Evolutionary conservation across 2,329 filamentous ascomycete genomes (phyloP).

Genomic region (Nemania serpens): DNA sequence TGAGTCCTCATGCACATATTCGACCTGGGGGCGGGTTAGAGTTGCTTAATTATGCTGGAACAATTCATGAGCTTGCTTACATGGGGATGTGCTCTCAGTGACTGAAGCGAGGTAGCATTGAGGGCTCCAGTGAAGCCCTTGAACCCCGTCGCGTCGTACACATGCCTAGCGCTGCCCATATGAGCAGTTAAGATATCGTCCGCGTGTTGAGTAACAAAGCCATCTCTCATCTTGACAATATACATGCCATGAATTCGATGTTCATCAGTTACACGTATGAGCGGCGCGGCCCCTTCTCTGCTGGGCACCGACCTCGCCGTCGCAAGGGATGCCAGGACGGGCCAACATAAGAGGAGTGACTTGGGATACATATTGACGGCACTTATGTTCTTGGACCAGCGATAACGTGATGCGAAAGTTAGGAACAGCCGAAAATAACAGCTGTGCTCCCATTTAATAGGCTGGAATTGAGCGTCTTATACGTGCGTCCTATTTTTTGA

Average conservation of each 20-base stretch:
- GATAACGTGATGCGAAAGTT: no score
- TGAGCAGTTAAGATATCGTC: slow-evolving; percentile 1
- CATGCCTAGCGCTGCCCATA: slow-evolving; percentile 4
- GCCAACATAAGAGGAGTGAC: slow-evolving; percentile 4
- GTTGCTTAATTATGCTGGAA: no score
- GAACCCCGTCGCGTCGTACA: slow-evolving; percentile 16
- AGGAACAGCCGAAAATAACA: no score
- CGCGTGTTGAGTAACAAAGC: not conserved
- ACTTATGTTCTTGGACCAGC: no score
- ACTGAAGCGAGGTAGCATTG: slow-evolving; percentile 1
- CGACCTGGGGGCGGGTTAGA: slow-evolving; percentile 12
- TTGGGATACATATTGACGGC: slow-evolving; percentile 10
- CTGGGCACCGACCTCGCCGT: slow-evolving; percentile 13
- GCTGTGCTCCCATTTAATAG: no score
- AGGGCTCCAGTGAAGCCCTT: slow-evolving; percentile 17
- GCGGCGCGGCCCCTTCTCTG: not conserved
- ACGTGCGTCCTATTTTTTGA: no score
- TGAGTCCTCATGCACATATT: slow-evolving; percentile 20
- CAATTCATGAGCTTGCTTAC: not conserved
- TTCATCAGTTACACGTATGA: not conserved
- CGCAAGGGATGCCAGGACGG: slow-evolving; percentile 3
- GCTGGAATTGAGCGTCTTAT: no score
- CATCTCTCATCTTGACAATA: slow-evolving; percentile 22
- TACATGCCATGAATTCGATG: slow-evolving; percentile 11
- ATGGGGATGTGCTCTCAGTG: slow-evolving; percentile 8